Evolutionary conservation across 768 basidiomycete species (phyloP), one percentile per base, ranked within the genome.

Genomic region (Rhodosporidiobolus odoratus): DNA sequence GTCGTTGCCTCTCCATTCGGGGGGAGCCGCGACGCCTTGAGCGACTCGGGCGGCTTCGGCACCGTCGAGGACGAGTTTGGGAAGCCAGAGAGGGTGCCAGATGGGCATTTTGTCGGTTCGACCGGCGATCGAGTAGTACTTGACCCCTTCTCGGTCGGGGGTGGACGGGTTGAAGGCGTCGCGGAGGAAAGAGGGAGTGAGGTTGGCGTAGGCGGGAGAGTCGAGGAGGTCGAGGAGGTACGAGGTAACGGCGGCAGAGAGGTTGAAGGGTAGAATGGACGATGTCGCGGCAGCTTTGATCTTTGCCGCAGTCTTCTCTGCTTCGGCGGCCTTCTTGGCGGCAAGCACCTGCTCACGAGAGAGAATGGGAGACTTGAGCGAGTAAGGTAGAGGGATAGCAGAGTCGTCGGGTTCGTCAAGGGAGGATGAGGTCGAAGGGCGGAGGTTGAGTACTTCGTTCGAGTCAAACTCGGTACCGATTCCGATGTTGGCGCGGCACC

Each of bases 11-110:
- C 87, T 87, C 74, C 74, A 75, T n/a, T 78, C 76, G 27, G 77
- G 76, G 41, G 79, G 76, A 0, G 68, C 62, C 10, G 72, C 61
- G 34, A 54, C n/a, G 4, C 68, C 68, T 32, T 65, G 40, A 23
- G 81, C 80, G 65, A 69, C 83, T 79, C 77, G 86, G 80, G 75
- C 86, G 83, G 85, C 84, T 76, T 93, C 92, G 30, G 86, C 84
- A 1, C 90, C 89, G 77, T 99, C 95, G 45, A 97, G 82, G 38
- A 99, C 88, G 81, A 94, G 84, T 81, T 98, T 96, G 0, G 95
- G 92, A 45, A 97, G 83, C 92, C 95, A 99, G 62, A 99, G 86
- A 0, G 96, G 96, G 79, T 98, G 96, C 88, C 89, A 91, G 40
- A 94, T 83, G 52, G 74, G 64, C 37, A 79, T 63, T 47, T 66